Base-by-base conservation (phyloP, 257 asterid species). In the Plectranthus barbatus region DNA sequence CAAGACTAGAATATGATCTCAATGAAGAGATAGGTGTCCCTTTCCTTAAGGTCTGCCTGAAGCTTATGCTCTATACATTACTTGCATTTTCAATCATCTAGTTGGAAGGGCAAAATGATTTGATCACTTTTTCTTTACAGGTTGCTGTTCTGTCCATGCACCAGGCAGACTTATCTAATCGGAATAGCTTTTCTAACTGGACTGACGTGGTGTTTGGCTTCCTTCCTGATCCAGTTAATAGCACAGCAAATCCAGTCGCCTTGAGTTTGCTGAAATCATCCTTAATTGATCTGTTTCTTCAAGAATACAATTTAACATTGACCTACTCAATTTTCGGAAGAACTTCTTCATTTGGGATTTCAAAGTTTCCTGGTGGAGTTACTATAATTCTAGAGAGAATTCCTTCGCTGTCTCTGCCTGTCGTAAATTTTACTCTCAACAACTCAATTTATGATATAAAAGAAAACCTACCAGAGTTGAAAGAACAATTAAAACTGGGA, bases 301-400 rank as follows among this genome's bases (percentile, higher is more conserved):
- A 52, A 69, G 74, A 77, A 44, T 40, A 39, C 77, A 90, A 90
- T 69, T 69, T 90, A 82, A 83, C 89, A 15, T 62, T 90, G 76
- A 83, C 88, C 52, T 76, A 74, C 65, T 60, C 82, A 33, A 79
- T 81, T 69, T 90, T 90, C 36, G 96, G 96, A 46, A 67, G 68
- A 73, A 83, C 93, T 69, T 77, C 84, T 62, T 87, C 86, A 0
- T 87, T 90, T 72, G 86, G 81, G 81, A 81, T 85, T 44, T 69
- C 84, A 73, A 84, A 80, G 73, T 87, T 83, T 74, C 93, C 93
- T 21, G 93, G 83, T 33, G 97, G 96, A 72, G 56, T 90, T 61
- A 83, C 93, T 52, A 44, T 90, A 68, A 70, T 85, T 8, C 97
- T 90, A 0, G 88, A 81, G 56, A 67, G 40, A 36, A 56, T 47